Evolutionary conservation across 1,284 basidiomycete genomes (phyloP).

Genomic region (Sphagnurus paluster): DNA sequence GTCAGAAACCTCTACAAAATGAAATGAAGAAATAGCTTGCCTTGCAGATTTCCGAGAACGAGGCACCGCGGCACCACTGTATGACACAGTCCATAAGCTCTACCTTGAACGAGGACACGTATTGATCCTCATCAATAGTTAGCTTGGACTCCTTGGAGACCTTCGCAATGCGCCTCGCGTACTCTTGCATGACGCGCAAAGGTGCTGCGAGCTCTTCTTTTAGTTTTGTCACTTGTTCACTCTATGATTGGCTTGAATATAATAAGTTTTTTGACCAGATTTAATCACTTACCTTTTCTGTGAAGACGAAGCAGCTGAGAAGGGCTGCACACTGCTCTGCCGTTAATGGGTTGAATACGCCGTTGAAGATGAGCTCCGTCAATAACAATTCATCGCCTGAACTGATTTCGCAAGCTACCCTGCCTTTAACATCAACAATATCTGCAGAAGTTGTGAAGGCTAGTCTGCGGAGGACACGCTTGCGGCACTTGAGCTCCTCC

Average conservation of each 20-base stretch:
- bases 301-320: constrained; percentile 95
- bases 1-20: too few species aligned
- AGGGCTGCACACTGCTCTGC: constrained; percentile 95
- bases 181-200: constrained; percentile 92
- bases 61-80: constrained; percentile 97
- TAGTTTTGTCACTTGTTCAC: constrained; percentile 83
- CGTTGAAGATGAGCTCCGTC: constrained; percentile 98
- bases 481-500: constrained; percentile 95
- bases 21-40: constrained; percentile 54
- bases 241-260: constrained; percentile 47
- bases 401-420: constrained; percentile 98
- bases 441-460: constrained; percentile 90
- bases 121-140: constrained; percentile 89
- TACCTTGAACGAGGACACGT: constrained; percentile 95
- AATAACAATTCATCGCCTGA: constrained; percentile 95
- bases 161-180: constrained; percentile 92
- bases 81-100: constrained; percentile 98
- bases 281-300: constrained; percentile 78
- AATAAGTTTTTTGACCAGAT: not conserved
- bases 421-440: constrained; percentile 97
- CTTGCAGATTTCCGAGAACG: constrained; percentile 96
- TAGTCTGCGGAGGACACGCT: constrained; percentile 89
- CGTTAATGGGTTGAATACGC: constrained; percentile 87
- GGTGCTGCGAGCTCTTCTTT: constrained; percentile 94
- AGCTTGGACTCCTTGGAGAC: constrained; percentile 94